Evolutionary conservation across 345 rosid genomes (phyloP), one percentile per base, ranked within the genome.

Genomic region (Punica granatum): DNA sequence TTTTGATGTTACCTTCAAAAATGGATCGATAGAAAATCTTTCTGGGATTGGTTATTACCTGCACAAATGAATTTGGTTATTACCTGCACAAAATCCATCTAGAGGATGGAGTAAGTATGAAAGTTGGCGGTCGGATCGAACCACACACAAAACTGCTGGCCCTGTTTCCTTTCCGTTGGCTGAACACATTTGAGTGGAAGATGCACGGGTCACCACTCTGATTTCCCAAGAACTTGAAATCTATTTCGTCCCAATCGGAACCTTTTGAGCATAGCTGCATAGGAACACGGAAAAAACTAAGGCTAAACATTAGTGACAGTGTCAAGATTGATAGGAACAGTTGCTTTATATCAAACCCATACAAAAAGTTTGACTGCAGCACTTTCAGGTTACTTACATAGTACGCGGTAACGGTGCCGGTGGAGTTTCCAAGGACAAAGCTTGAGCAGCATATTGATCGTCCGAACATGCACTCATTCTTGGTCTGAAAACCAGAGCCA

Each of bases 91-190:
- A 11, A 37, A 4, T 37, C 41, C 41, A 37, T 85, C 89, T 85
- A 85, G 1, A 85, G 67, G 68, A 85, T 77, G 31, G 87, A 75
- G 66, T 83, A 85, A 31, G 90, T 74, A 75, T 85, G 87, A 66
- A 85, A 85, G 73, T 81, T 81, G 31, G 79, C 67, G 5, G 87
- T 77, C 0, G 90, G 87, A 10, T 85, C 87, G 60, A 83, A 85
- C 90, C 90, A 85, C 65, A 86, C 83, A 67, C 76, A 75, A 73
- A 86, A 86, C 15, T 86, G 91, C 65, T 86, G 89, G 82, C 89
- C 66, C 84, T 74, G 76, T 82, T 77, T 19, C 91, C 89, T 73
- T 82, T 82, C 31, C 89, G 89, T 67, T 81, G 80, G 28, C 76
- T 74, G 65, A 73, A 82, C 26, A 86, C 80, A 69, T 86, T 86